phyloP scores from a whole-genome alignment of 2,329 filamentous ascomycete species.

The Drechslera avenae region DNA sequence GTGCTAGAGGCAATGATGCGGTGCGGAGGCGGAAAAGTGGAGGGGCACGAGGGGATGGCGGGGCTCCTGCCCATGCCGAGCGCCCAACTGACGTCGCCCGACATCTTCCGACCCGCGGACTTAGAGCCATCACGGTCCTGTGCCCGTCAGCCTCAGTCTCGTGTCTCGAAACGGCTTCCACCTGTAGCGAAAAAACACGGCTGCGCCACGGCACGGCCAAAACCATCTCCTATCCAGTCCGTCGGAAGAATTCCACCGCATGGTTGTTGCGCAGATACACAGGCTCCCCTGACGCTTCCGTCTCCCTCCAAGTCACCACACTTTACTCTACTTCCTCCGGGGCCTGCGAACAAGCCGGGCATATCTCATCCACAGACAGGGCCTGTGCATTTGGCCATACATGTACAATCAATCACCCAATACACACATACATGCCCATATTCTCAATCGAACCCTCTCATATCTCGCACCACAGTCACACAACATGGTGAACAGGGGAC shows the following conservation, averaged over 20 bases:
- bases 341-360: no score
- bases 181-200: no score
- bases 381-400: not conserved
- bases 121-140: not conserved
- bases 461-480: no score
- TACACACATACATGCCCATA: no score
- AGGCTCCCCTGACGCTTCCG: constrained; percentile 2
- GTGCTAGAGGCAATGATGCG: constrained; percentile 22
- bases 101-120: constrained; percentile 40
- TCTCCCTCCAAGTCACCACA: constrained; percentile 16
- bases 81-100: constrained; percentile 19
- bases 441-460: no score
- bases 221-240: not conserved
- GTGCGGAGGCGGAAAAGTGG: constrained; percentile 26
- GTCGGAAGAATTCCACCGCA: not conserved
- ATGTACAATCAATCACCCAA: not conserved
- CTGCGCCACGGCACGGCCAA: no score
- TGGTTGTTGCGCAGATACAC: not conserved
- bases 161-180: not conserved
- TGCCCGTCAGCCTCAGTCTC: not conserved
- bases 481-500: not conserved
- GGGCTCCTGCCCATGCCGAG: constrained; percentile 11
- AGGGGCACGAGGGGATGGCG: constrained; percentile 31
- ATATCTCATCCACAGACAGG: not conserved
- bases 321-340: not conserved